phyloP scores from a whole-genome alignment of 768 basidiomycete species.

The Dictyophora rubrovolvata region DNA sequence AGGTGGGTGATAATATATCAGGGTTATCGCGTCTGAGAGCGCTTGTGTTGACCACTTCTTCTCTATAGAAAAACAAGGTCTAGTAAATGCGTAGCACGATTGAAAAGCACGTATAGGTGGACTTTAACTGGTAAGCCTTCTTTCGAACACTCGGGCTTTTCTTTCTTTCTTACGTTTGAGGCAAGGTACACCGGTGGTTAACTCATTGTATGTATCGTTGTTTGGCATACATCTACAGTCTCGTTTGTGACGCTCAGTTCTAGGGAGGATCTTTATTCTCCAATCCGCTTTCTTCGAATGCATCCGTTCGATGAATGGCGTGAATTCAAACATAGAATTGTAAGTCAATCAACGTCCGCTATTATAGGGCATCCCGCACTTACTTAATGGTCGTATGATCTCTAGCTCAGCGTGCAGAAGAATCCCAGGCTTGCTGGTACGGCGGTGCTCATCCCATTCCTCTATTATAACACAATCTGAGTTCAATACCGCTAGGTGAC shows the following conservation, averaged over 20 bases:
- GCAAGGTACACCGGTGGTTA: conserved; percentile 55
- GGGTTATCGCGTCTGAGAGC: not conserved
- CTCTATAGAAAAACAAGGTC: conserved; percentile 39
- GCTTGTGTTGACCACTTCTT: not conserved
- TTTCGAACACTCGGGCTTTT: not conserved
- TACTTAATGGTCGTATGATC: not conserved
- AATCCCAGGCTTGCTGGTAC: conserved; percentile 50
- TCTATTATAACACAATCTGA: not conserved
- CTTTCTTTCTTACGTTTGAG: not conserved
- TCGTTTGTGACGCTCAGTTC: not conserved
- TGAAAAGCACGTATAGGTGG: conserved; percentile 65
- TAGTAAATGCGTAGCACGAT: conserved; percentile 47
- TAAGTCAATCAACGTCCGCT: conserved; percentile 19
- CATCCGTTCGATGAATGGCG: conserved; percentile 59
- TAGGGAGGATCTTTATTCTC: conserved; percentile 61
- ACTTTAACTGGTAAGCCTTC: conserved; percentile 42
- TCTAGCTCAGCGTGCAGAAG: conserved; percentile 42
- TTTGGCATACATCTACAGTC: not conserved
- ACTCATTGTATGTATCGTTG: conserved; percentile 39
- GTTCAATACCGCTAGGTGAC: conserved; percentile 24
- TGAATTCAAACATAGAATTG: conserved; percentile 49
- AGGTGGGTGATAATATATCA: conserved; percentile 33
- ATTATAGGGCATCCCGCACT: not conserved
- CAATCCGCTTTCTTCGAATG: conserved; percentile 59
- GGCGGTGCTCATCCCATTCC: conserved; percentile 3